Evolutionary conservation across 2,329 filamentous ascomycete genomes (phyloP).

Genomic region (Cladophialophora bantiana): DNA sequence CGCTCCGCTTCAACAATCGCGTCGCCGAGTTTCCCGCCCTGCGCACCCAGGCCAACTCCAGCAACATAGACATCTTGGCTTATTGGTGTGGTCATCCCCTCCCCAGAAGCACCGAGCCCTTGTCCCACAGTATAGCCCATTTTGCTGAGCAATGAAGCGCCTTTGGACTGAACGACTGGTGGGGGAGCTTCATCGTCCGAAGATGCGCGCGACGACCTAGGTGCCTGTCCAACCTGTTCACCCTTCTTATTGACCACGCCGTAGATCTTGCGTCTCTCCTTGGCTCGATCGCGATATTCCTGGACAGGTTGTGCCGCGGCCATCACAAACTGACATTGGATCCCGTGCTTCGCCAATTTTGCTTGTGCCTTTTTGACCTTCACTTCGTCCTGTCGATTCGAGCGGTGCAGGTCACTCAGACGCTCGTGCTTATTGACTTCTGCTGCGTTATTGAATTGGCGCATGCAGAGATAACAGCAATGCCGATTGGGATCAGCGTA

Average conservation of each 20-base stretch:
- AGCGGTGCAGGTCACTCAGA: slow-evolving; percentile 63
- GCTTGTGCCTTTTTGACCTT: slow-evolving; percentile 51
- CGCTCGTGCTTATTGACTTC: slow-evolving; percentile 67
- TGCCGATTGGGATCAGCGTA: slow-evolving; percentile 66
- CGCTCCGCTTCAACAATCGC: slow-evolving; percentile 56
- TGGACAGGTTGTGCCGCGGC: slow-evolving; percentile 1
- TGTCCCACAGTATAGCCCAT: slow-evolving; percentile 59
- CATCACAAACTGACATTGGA: slow-evolving; percentile 35
- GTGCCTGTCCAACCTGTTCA: slow-evolving; percentile 32
- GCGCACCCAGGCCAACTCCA: slow-evolving; percentile 58
- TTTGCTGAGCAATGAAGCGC: slow-evolving; percentile 58
- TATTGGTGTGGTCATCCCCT: slow-evolving; percentile 56
- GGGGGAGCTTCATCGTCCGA: slow-evolving; percentile 31
- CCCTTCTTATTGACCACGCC: slow-evolving; percentile 46
- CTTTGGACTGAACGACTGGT: slow-evolving; percentile 53
- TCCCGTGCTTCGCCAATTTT: slow-evolving; percentile 54
- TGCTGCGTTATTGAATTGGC: slow-evolving; percentile 62
- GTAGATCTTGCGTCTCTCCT: slow-evolving; percentile 55
- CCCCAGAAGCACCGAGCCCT: slow-evolving; percentile 56
- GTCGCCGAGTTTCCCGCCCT: slow-evolving; percentile 58
- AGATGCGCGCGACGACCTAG: slow-evolving; percentile 21
- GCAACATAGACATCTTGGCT: slow-evolving; percentile 58
- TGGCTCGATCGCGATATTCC: slow-evolving; percentile 57
- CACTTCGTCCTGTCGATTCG: slow-evolving; percentile 61
- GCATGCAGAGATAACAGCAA: slow-evolving; percentile 69